A percentile compares a stretch with the other conserved stretches of the same genome.
Conservation (phyloP, 345 rosid species). For the Arabidopsis thaliana region TAIR10.1 NC_003074.8:4052001-4052500, state of each 20-base stretch:
- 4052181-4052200: constrained; percentile 70
- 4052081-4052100: constrained; percentile 79
- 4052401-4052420: constrained; percentile 78
- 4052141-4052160: constrained; percentile 54
- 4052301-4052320: not conserved
- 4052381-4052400: constrained; percentile 29
- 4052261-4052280: constrained; percentile 42
- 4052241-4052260: constrained; percentile 53
- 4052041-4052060: constrained; percentile 67
- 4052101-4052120: constrained; percentile 65
- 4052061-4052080: constrained; percentile 85
- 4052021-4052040: constrained; percentile 57
- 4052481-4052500: constrained; percentile 60
- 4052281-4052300: not conserved
- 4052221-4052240: constrained; percentile 68
- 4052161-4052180: constrained; percentile 52
- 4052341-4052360: not conserved
- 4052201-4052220: constrained; percentile 70
- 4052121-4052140: constrained; percentile 65
- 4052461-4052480: constrained; percentile 66
- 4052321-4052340: not conserved
- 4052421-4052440: constrained; percentile 83
- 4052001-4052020: constrained; percentile 60
- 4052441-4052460: constrained; percentile 78
- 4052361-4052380: not conserved